Conservation (phyloP, 2,329 filamentous ascomycete genomes). For the Arachnomyces sp. region DNA sequence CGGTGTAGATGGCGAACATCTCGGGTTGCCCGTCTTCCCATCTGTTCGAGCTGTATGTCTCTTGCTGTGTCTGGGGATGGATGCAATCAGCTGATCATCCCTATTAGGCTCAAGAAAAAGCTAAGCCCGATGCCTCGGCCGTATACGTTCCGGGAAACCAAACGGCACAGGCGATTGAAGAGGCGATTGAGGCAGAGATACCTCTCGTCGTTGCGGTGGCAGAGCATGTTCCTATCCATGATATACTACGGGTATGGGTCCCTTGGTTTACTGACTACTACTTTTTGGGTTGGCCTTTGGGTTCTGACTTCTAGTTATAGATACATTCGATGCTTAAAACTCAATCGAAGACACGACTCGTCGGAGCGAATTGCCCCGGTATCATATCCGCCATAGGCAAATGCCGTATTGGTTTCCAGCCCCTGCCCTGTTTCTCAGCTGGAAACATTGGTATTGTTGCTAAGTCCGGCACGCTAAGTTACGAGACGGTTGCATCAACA, state of each 20-base stretch:
- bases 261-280: slow-evolving; percentile 7
- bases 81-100: neutral
- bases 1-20: slow-evolving; percentile 60
- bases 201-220: slow-evolving; percentile 71
- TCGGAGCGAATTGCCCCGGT: slow-evolving; percentile 74
- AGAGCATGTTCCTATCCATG: slow-evolving; percentile 71
- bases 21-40: slow-evolving; percentile 64
- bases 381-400: slow-evolving; percentile 67
- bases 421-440: slow-evolving; percentile 61
- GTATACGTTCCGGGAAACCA: slow-evolving; percentile 74
- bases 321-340: slow-evolving; percentile 64
- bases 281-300: neutral
- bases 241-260: slow-evolving; percentile 58
- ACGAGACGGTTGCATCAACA: slow-evolving; percentile 69
- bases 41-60: slow-evolving; percentile 51
- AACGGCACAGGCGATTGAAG: slow-evolving; percentile 65
- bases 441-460: slow-evolving; percentile 68
- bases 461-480: slow-evolving; percentile 74
- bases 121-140: slow-evolving; percentile 69
- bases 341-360: slow-evolving; percentile 63
- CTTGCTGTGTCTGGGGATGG: neutral
- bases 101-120: slow-evolving; percentile 56
- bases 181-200: slow-evolving; percentile 72
- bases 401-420: slow-evolving; percentile 70
- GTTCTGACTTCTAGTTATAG: slow-evolving; percentile 24